phyloP scores from a whole-genome alignment of 1,284 basidiomycete genomes.

The Cryptococcus hybrid region DNA sequence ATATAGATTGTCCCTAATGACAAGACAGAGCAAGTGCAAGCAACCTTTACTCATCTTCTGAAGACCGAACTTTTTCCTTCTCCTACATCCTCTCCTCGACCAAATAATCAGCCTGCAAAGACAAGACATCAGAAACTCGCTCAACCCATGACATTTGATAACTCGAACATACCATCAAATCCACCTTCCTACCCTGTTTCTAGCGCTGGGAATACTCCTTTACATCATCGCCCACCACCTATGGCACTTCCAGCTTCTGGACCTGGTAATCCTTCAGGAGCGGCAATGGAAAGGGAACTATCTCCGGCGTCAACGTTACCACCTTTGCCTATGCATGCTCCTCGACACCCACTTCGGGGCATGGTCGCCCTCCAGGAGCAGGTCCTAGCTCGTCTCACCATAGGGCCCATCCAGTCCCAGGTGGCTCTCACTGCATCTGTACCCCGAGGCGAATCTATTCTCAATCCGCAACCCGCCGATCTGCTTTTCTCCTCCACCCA shows the following conservation, averaged over 20 bases:
- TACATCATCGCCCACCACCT: constrained; percentile 46
- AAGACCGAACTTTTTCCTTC: constrained; percentile 55
- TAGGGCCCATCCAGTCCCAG: constrained; percentile 44
- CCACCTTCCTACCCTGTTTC: constrained; percentile 25
- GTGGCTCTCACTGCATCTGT: constrained; percentile 34
- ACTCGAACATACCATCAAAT: constrained; percentile 28
- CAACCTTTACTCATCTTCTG: constrained; percentile 55
- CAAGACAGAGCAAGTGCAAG: constrained; percentile 54
- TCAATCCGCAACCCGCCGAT: constrained; percentile 25
- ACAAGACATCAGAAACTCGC: constrained; percentile 27
- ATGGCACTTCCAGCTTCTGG: constrained; percentile 10
- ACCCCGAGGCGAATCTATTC: constrained; percentile 23
- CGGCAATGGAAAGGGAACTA: constrained; percentile 28
- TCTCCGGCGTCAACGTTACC: constrained; percentile 45
- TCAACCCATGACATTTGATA: constrained; percentile 35
- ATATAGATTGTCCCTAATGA: constrained; percentile 3
- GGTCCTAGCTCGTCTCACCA: constrained; percentile 41
- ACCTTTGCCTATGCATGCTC: constrained; percentile 43
- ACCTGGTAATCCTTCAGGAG: neutral
- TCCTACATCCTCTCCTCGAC: constrained; percentile 21
- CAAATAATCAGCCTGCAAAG: constrained; percentile 18
- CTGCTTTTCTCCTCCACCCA: constrained; percentile 39
- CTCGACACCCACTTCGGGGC: constrained; percentile 41
- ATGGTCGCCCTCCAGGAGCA: constrained; percentile 40
- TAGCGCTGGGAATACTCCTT: constrained; percentile 40